Conservation (phyloP, 2,329 filamentous ascomycete genomes). For the Xylaria sp. region DNA sequence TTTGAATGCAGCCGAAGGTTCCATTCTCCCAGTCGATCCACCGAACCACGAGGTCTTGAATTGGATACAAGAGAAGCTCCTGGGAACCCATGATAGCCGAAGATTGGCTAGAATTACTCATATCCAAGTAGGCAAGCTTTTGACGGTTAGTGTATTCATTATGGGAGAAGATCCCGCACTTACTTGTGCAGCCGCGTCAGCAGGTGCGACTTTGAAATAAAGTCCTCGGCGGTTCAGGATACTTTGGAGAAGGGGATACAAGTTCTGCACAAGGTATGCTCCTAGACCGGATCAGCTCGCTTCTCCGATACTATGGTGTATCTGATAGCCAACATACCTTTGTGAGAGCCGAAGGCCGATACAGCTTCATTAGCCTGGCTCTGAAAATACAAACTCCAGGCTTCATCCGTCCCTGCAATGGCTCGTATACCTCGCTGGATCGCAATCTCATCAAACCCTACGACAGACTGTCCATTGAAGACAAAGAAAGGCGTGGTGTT, state of each 20-base stretch:
- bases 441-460: constrained; percentile 76
- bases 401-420: constrained; percentile 76
- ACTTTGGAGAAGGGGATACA: constrained; percentile 80
- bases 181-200: constrained; percentile 88
- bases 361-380: constrained; percentile 84
- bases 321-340: constrained; percentile 62
- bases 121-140: constrained; percentile 82
- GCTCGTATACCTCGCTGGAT: constrained; percentile 72
- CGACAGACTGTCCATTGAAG: constrained; percentile 87
- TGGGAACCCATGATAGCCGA: constrained; percentile 85
- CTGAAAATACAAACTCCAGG: constrained; percentile 88
- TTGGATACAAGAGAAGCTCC: constrained; percentile 86
- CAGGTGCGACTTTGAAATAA: constrained; percentile 85
- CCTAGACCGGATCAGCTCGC: constrained; percentile 57
- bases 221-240: constrained; percentile 75
- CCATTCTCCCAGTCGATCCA: constrained; percentile 74
- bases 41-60: constrained; percentile 77
- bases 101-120: constrained; percentile 71
- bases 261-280: constrained; percentile 74
- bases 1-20: constrained; percentile 70
- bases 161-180: constrained; percentile 40
- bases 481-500: constrained; percentile 86
- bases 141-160: constrained; percentile 40
- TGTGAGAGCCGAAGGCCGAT: constrained; percentile 80
- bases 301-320: not conserved